Percentiles rank a stretch among this genome's conserved stretches.
Evolutionary conservation across 2,329 filamentous ascomycete genomes (phyloP).

Genomic region (Shiraia bambusicola): DNA sequence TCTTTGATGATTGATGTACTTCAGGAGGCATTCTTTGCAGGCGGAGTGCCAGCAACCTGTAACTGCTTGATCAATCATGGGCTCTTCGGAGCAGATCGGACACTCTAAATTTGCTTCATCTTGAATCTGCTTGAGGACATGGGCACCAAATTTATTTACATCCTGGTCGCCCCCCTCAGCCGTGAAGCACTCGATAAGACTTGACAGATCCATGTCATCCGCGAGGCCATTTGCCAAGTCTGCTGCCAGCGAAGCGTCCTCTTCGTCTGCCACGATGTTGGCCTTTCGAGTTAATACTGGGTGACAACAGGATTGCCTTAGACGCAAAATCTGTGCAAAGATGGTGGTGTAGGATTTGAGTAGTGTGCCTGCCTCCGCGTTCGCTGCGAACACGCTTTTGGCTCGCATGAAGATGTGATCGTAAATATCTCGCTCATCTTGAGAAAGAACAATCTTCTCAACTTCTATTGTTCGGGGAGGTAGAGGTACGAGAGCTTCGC

Average conservation of each 20-base stretch:
- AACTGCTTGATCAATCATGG: slow-evolving; percentile 91
- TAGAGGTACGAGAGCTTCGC: slow-evolving; percentile 76
- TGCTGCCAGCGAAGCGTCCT: slow-evolving; percentile 73
- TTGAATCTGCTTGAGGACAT: slow-evolving; percentile 88
- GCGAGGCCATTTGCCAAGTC: slow-evolving; percentile 79
- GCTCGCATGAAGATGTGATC: slow-evolving; percentile 84
- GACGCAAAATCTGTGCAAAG: slow-evolving; percentile 90
- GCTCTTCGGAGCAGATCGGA: slow-evolving; percentile 91
- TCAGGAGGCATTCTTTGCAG: slow-evolving; percentile 88
- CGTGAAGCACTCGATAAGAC: slow-evolving; percentile 82
- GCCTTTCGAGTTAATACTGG: slow-evolving; percentile 85
- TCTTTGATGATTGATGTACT: slow-evolving; percentile 84
- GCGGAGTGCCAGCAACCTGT: slow-evolving; percentile 98
- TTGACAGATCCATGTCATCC: slow-evolving; percentile 94
- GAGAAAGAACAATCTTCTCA: slow-evolving; percentile 81
- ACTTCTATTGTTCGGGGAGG: slow-evolving; percentile 82
- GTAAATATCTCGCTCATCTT: slow-evolving; percentile 86
- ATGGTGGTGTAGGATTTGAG: slow-evolving; percentile 97
- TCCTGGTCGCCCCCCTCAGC: slow-evolving; percentile 56
- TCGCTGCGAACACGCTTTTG: slow-evolving; percentile 80
- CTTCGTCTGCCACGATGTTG: slow-evolving; percentile 81
- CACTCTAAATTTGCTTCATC: slow-evolving; percentile 87
- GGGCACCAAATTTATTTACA: slow-evolving; percentile 76
- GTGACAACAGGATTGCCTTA: slow-evolving; percentile 93
- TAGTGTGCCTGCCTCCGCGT: slow-evolving; percentile 86